These are phyloP conservation scores for Pyrenophora teres DNA, from an alignment of 2,329 filamentous ascomycete species.

Conservation along the genomic window DNA sequence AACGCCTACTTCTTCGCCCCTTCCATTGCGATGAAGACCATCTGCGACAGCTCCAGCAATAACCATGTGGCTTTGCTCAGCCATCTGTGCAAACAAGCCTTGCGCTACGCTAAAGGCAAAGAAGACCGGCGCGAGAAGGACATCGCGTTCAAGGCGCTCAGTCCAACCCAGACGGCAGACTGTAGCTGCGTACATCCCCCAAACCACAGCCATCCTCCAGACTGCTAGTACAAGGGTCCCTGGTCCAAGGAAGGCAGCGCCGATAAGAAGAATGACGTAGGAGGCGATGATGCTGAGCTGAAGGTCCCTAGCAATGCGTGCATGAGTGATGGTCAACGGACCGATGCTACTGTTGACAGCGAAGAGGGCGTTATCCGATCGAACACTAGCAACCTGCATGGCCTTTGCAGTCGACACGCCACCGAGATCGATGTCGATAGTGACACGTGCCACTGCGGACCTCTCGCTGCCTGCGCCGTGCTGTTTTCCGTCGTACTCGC, in stretches of 20 bases:
- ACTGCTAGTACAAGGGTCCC: neutral
- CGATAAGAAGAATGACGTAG: neutral
- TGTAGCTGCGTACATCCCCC: neutral
- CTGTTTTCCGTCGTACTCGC: neutral
- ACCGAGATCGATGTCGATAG: neutral
- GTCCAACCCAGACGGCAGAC: neutral
- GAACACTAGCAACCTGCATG: neutral
- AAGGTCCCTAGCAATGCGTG: neutral
- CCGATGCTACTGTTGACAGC: neutral
- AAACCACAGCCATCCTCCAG: slow-evolving; percentile 2
- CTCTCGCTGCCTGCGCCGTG: neutral
- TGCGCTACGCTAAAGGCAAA: neutral
- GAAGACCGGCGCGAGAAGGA: slow-evolving; percentile 3
- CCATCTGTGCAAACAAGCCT: slow-evolving; percentile 46
- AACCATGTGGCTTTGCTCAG: neutral
- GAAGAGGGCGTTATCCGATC: neutral
- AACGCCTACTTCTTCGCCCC: no score
- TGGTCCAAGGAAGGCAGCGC: neutral
- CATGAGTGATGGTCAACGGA: neutral
- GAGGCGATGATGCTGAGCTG: neutral
- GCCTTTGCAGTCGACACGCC: neutral
- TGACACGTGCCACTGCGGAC: neutral
- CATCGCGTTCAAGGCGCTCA: neutral
- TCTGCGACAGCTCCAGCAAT: no score
- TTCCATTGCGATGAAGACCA: no score